Conservation (phyloP, 2,329 filamentous ascomycete genomes). For the Phialophora tarda region DNA sequence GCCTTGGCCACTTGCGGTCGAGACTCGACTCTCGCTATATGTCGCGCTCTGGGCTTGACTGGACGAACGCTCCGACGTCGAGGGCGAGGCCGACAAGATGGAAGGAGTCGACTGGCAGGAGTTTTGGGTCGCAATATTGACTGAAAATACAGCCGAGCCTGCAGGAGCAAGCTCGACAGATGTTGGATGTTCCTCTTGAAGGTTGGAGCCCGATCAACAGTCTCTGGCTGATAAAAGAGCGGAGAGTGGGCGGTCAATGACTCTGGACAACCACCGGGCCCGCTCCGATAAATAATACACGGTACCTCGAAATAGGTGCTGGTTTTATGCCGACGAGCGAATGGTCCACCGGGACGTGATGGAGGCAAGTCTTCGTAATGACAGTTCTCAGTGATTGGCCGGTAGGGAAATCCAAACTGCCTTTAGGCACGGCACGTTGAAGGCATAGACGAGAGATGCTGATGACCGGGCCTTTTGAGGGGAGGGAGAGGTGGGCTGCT, state of each 20-base stretch:
- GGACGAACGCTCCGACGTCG: slow-evolving; percentile 24
- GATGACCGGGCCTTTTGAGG: slow-evolving; percentile 25
- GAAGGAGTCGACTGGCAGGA: slow-evolving; percentile 25
- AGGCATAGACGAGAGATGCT: slow-evolving; percentile 21
- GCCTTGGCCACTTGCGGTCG: slow-evolving; percentile 26
- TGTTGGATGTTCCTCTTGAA: slow-evolving; percentile 11
- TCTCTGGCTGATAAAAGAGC: slow-evolving; percentile 20
- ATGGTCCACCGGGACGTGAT: slow-evolving; percentile 16
- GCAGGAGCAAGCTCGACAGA: slow-evolving; percentile 35
- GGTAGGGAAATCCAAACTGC: slow-evolving; percentile 14
- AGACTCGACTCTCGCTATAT: slow-evolving; percentile 26
- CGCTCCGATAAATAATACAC: slow-evolving; percentile 30
- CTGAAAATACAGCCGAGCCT: slow-evolving; percentile 32
- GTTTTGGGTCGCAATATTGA: slow-evolving; percentile 35
- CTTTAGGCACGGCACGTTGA: slow-evolving; percentile 28
- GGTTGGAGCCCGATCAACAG: slow-evolving; percentile 13
- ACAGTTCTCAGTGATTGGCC: slow-evolving; percentile 22
- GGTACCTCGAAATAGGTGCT: slow-evolving; percentile 31
- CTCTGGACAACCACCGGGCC: slow-evolving; percentile 22
- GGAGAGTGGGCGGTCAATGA: slow-evolving; percentile 27
- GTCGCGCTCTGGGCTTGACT: slow-evolving; percentile 22
- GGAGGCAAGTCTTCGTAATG: slow-evolving; percentile 16
- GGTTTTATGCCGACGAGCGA: slow-evolving; percentile 17
- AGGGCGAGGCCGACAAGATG: slow-evolving; percentile 25
- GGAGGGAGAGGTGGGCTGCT: slow-evolving; percentile 24